phyloP scores from a whole-genome alignment of 2,329 filamentous ascomycete species.

The Metarhizium rileyi region DNA sequence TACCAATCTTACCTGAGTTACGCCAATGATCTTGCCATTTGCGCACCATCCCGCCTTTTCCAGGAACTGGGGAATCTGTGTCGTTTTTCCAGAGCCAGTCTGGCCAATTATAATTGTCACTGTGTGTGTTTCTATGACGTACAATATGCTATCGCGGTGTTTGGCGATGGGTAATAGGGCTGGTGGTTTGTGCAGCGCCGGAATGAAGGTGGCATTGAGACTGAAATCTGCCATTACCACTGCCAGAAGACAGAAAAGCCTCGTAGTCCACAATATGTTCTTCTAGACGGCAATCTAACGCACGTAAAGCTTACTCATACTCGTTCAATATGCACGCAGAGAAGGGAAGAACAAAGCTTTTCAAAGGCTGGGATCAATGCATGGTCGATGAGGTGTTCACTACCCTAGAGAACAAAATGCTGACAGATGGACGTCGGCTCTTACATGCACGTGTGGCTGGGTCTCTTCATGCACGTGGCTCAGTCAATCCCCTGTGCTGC shows the following conservation, averaged over 20 bases:
- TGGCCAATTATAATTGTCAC: constrained; percentile 88
- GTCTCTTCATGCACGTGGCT: constrained; percentile 13
- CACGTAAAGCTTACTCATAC: background rate
- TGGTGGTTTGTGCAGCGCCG: constrained; percentile 76
- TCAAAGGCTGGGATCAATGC: background rate
- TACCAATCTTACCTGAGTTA: constrained; percentile 67
- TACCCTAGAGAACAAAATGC: background rate
- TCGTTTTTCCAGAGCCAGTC: constrained; percentile 92
- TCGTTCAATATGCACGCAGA: background rate
- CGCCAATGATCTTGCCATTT: constrained; percentile 71
- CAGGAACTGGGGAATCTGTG: constrained; percentile 87
- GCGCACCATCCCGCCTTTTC: constrained; percentile 82
- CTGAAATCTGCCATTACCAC: constrained; percentile 45
- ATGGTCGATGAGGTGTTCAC: background rate
- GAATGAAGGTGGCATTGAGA: constrained; percentile 54
- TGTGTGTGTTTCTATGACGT: constrained; percentile 73
- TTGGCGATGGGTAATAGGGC: constrained; percentile 78
- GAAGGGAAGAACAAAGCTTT: background rate
- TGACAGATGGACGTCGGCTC: no score
- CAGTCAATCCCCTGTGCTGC: constrained; percentile 2
- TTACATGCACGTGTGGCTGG: constrained; percentile 2
- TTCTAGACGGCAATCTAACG: background rate
- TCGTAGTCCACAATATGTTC: background rate
- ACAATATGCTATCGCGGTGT: constrained; percentile 70
- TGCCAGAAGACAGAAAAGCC: background rate